These are phyloP conservation scores for Styphnolobium japonicum DNA, from an alignment of 306 rosid species.

Conservation along the genomic window DNA sequence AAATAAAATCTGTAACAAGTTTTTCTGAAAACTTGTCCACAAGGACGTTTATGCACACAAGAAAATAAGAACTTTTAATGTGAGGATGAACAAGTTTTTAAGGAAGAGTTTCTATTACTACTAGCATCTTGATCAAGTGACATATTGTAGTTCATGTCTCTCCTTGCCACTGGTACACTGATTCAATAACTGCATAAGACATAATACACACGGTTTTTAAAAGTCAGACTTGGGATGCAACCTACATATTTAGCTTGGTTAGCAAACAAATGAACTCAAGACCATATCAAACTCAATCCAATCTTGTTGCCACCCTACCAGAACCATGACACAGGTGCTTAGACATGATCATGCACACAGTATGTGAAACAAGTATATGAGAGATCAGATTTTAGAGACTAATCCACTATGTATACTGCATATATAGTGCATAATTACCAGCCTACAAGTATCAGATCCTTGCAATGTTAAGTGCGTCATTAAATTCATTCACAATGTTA, in stretches of 20 bases:
- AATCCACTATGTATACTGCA: no score
- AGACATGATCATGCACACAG: background rate
- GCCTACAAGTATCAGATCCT: background rate
- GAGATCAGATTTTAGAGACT: background rate
- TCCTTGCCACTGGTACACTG: conserved; percentile 68
- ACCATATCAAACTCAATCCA: background rate
- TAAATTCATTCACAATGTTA: background rate
- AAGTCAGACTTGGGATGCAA: background rate
- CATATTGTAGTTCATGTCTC: conserved; percentile 40
- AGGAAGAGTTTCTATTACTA: background rate
- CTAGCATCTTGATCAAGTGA: background rate
- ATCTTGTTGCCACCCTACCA: background rate
- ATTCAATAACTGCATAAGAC: conserved; percentile 53
- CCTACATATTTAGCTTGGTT: background rate
- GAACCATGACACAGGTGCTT: background rate
- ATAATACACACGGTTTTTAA: background rate
- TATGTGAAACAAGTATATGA: background rate
- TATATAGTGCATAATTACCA: background rate
- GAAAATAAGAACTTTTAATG: background rate
- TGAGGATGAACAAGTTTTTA: background rate
- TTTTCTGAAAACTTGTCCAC: background rate
- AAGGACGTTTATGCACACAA: background rate
- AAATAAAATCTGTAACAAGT: background rate
- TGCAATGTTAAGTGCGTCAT: background rate
- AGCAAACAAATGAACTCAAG: background rate